Evolutionary conservation across 495 filamentous ascomycete species (phyloP), one percentile per base, ranked within the genome.

Genomic region (Penicillium cinerascens): DNA sequence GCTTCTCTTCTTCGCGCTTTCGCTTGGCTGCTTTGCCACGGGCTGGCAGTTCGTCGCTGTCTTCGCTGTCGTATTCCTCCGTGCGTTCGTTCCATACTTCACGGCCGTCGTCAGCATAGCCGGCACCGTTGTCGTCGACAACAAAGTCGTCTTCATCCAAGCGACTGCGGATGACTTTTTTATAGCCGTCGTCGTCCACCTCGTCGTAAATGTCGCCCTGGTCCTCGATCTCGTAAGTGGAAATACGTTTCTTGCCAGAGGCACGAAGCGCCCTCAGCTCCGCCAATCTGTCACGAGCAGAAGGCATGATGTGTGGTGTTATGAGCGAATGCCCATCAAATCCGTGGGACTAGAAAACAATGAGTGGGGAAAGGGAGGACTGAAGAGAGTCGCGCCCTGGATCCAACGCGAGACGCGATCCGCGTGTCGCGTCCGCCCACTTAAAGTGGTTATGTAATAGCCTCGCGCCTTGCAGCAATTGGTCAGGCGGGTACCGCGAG

Each of bases 61-160:
- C 78, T 27, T 73, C 76, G 56, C 84, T 84, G 54, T 83, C 77
- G 59, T 89, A 85, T 37, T 68, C 59, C 10, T 51, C 66, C 11
- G 59, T 70, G 17, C 72, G 79, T 55, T 87, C 82, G 50, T 95
- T 90, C 95, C 93, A 98, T 41, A 96, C 93, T 66, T 98, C 93
- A 44, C 93, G 88, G 49, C 93, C 93, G 65, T 98, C 95, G 63
- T 98, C 93, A 45, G 88, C 92, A 65, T 98, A 98, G 22, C 91
- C 89, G 54, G 88, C 88, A 45, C 91, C 92, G 71, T 95, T 91
- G 70, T 93, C 88, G 69, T 95, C 89, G 47, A 98, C 89, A 49
- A 98, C 92, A 53, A 98, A 98, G 72, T 98, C 93, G 66, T 98
- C 93, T 64, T 92, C 80, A 65, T 95, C 89, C 40, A 98, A 78